Evolutionary conservation across 2,329 filamentous ascomycete genomes (phyloP).

Genomic region (Xylariaceae sp.): DNA sequence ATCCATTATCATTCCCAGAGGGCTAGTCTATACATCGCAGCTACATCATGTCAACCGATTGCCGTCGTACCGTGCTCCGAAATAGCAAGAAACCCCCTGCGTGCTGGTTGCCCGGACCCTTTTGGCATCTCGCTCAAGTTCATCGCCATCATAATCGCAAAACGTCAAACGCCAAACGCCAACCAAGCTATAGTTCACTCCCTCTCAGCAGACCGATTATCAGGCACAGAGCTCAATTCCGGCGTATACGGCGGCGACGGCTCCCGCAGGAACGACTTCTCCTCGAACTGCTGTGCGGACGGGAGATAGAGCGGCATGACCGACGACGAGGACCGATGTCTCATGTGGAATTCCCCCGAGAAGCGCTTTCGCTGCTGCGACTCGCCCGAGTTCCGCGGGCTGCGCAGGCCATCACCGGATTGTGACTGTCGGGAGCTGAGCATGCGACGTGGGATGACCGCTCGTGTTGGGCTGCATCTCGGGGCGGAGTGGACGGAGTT

Average conservation of each 20-base stretch:
- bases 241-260: conserved; percentile 17
- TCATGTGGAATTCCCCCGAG: conserved; percentile 14
- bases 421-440: conserved; percentile 4
- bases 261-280: conserved; percentile 10
- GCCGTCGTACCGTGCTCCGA: no score
- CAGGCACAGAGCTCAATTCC: conserved; percentile 12
- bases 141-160: not conserved
- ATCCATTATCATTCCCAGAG: no score
- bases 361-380: conserved; percentile 11
- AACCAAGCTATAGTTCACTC: no score
- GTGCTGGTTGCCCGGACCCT: no score
- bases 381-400: conserved; percentile 8
- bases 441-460: not conserved
- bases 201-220: conserved; percentile 5
- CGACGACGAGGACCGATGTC: conserved; percentile 16
- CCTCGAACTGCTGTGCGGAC: conserved; percentile 5
- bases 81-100: no score
- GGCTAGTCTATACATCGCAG: no score
- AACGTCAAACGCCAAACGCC: not conserved
- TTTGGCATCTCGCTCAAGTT: no score
- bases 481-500: not conserved
- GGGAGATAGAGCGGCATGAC: conserved; percentile 14
- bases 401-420: conserved; percentile 8
- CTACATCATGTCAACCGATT: no score
- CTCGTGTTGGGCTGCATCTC: not conserved